phyloP scores from a whole-genome alignment of 2,329 filamentous ascomycete genomes.

The Fonsecaea erecta region DNA sequence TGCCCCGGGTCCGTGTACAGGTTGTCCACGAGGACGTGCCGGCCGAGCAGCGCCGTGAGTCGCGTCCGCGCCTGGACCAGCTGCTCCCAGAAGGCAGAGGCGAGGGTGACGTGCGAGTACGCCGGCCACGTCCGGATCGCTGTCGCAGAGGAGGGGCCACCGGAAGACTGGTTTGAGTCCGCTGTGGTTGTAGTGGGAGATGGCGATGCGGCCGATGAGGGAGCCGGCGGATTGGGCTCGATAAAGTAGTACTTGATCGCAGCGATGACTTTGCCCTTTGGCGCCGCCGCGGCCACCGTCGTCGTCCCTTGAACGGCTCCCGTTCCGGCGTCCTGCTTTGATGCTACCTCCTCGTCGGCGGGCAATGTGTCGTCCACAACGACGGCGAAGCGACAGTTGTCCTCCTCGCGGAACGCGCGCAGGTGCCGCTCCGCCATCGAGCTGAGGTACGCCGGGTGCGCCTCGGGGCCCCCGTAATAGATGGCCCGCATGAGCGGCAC shows the following conservation, averaged over 20 bases:
- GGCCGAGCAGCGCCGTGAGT: neutral
- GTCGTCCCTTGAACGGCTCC: neutral
- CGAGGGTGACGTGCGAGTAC: slow-evolving; percentile 10
- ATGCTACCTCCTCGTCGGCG: neutral
- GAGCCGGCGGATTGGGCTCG: neutral
- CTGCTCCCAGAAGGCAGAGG: slow-evolving; percentile 11
- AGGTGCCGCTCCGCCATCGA: slow-evolving; percentile 18
- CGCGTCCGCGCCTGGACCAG: slow-evolving; percentile 6
- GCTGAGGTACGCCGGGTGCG: slow-evolving; percentile 15
- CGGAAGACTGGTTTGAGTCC: neutral
- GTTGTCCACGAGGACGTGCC: slow-evolving; percentile 26
- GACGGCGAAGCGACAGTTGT: slow-evolving; percentile 12
- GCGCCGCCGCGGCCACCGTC: no score
- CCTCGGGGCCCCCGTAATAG: slow-evolving; percentile 25
- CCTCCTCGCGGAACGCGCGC: slow-evolving; percentile 12
- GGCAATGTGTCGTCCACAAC: slow-evolving; percentile 12
- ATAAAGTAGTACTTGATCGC: slow-evolving; percentile 25
- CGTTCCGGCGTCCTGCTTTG: no score
- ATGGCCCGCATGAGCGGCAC: slow-evolving; percentile 17
- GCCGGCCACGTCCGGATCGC: slow-evolving; percentile 10
- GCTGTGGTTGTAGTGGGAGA: neutral
- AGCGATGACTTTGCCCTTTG: slow-evolving; percentile 18
- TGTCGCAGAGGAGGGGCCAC: neutral
- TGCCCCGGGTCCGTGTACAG: slow-evolving; percentile 25
- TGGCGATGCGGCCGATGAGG: neutral